phyloP scores from a whole-genome alignment of 495 filamentous ascomycete species.

The Penicillium chermesinum region DNA sequence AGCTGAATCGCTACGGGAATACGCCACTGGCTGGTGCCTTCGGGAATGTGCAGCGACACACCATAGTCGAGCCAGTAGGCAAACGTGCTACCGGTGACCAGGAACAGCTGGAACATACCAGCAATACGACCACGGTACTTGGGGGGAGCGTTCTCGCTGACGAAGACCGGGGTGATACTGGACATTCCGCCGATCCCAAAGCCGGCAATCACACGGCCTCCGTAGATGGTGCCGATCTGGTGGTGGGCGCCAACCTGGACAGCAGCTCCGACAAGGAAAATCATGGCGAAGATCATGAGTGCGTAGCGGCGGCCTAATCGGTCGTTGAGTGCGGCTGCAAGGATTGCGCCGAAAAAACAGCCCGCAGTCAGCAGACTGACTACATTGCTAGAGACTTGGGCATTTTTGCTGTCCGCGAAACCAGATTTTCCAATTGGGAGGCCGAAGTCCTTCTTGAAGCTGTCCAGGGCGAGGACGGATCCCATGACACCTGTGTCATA shows the following conservation, averaged over 20 bases:
- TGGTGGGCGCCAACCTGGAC: constrained; percentile 49
- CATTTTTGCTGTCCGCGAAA: constrained; percentile 32
- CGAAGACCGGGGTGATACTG: constrained; percentile 45
- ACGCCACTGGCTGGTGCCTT: constrained; percentile 46
- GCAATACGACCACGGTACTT: constrained; percentile 43
- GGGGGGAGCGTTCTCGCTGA: constrained; percentile 43
- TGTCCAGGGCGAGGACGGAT: constrained; percentile 47
- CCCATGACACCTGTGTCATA: constrained; percentile 59
- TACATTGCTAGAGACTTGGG: constrained; percentile 49
- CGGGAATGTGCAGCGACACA: constrained; percentile 38
- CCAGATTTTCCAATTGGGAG: constrained; percentile 28
- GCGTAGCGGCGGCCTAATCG: constrained; percentile 54
- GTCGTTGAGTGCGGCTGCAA: constrained; percentile 54
- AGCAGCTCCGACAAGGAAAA: constrained; percentile 63
- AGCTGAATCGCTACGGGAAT: constrained; percentile 51
- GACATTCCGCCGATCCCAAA: constrained; percentile 43
- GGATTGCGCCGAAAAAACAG: constrained; percentile 62
- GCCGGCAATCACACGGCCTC: constrained; percentile 39
- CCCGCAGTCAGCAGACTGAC: constrained; percentile 61
- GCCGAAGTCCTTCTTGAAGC: constrained; percentile 54
- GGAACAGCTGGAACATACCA: constrained; percentile 27
- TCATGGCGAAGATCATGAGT: constrained; percentile 47
- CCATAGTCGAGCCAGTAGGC: constrained; percentile 50
- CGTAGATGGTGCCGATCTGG: constrained; percentile 34
- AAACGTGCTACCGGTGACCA: constrained; percentile 28